Conservation (phyloP, 257 asterid genomes). For the Petunia secreta region DNA sequence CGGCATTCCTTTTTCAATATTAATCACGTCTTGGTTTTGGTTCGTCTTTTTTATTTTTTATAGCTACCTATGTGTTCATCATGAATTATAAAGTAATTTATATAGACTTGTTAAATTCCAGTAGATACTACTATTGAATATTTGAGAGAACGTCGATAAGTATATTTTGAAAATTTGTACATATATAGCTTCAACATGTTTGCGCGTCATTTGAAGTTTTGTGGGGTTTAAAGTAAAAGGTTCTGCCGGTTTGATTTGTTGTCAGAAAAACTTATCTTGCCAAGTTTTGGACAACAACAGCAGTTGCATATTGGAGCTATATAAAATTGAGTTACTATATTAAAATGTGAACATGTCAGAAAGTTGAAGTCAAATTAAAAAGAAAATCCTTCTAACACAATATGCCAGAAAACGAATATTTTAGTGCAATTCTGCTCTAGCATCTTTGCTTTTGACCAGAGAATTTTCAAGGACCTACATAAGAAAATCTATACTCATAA, state of each 20-base stretch:
- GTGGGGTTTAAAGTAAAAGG: no score
- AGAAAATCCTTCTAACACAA: neutral
- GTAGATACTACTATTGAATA: neutral
- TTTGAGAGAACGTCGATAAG: no score
- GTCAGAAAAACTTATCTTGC: neutral
- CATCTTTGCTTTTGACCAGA: neutral
- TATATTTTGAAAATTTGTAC: neutral
- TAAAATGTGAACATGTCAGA: no score
- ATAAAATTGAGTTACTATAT: no score
- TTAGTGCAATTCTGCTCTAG: neutral
- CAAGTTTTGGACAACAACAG: neutral
- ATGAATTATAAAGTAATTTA: neutral
- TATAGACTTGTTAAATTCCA: neutral
- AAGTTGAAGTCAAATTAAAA: no score
- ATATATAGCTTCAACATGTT: no score
- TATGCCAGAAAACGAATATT: no score
- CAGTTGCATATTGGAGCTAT: neutral
- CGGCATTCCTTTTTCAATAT: neutral
- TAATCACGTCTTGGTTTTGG: neutral
- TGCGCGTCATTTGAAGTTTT: no score
- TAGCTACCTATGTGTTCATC: neutral
- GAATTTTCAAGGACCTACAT: conserved; percentile 6
- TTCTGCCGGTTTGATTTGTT: neutral
- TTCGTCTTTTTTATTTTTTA: neutral
- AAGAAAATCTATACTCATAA: neutral